phyloP scores from a whole-genome alignment of 2,329 filamentous ascomycete species.

The Penicillium psychrosexuale region DNA sequence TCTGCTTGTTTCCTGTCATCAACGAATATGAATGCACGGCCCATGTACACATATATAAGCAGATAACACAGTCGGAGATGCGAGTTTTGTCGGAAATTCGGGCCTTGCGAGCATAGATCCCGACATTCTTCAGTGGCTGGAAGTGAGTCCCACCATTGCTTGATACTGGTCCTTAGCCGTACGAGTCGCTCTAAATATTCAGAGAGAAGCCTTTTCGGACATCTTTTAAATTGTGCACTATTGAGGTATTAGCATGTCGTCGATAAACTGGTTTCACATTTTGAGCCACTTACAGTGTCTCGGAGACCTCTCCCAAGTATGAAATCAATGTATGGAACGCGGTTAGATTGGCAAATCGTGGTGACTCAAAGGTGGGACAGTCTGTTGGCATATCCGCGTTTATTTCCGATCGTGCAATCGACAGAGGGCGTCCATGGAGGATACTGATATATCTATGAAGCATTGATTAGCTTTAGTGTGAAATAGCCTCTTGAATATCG shows the following conservation, averaged over 20 bases:
- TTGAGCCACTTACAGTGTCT: conserved; percentile 35
- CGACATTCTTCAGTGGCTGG: conserved; percentile 35
- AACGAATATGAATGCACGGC: conserved; percentile 51
- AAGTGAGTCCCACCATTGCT: conserved; percentile 40
- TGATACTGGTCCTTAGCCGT: conserved; percentile 33
- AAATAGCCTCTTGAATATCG: neutral
- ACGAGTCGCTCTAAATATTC: conserved; percentile 38
- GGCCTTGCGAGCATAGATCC: conserved; percentile 39
- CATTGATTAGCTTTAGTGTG: neutral
- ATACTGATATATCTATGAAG: conserved; percentile 50
- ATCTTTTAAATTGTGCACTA: conserved; percentile 38
- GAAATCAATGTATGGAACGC: conserved; percentile 45
- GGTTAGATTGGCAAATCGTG: conserved; percentile 47
- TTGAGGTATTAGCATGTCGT: conserved; percentile 15
- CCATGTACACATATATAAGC: conserved; percentile 52
- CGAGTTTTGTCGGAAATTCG: conserved; percentile 48
- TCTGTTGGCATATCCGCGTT: conserved; percentile 53
- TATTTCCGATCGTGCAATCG: conserved; percentile 52
- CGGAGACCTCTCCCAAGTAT: conserved; percentile 37
- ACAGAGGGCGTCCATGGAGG: conserved; percentile 54
- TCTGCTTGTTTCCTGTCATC: conserved; percentile 22
- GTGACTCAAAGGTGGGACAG: conserved; percentile 39
- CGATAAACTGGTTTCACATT: conserved; percentile 7
- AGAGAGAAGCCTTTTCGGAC: conserved; percentile 34
- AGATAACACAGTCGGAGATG: conserved; percentile 53